Evolutionary conservation across 2,329 filamentous ascomycete genomes (phyloP).

Genomic region (Cytospora paraplurivora): DNA sequence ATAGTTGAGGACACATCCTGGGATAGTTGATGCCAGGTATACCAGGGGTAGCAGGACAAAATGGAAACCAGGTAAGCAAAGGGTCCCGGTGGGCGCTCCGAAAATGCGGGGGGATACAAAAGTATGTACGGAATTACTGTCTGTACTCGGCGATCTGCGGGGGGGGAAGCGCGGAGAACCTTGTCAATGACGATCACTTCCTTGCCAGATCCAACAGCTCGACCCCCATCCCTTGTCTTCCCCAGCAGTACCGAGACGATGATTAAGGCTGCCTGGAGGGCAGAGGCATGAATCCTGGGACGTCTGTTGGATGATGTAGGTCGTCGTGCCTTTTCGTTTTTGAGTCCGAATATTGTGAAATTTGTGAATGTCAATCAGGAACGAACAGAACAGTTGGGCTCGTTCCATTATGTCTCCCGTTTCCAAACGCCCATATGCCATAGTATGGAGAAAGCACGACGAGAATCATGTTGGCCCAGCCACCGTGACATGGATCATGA

Average conservation of each 20-base stretch:
- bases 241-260: background rate
- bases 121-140: background rate
- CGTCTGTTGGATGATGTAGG: background rate
- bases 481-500: background rate
- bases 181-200: background rate
- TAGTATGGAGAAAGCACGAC: background rate
- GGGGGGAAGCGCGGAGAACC: conserved; percentile 3
- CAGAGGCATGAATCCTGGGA: background rate
- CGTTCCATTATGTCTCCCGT: background rate
- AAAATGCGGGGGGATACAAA: background rate
- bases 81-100: background rate
- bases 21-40: background rate
- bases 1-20: background rate
- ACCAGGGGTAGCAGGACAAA: background rate
- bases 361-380: background rate
- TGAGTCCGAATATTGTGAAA: background rate
- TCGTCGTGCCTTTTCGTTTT: background rate
- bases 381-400: background rate
- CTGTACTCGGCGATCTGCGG: no score
- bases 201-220: background rate
- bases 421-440: background rate
- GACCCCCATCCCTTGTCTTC: background rate
- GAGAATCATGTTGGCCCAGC: background rate
- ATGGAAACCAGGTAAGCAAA: background rate
- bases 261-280: background rate